These are phyloP conservation scores for Plasmodium vivax DNA, from an alignment of 169 alveolate species.

Conservation along the genomic window DNA sequence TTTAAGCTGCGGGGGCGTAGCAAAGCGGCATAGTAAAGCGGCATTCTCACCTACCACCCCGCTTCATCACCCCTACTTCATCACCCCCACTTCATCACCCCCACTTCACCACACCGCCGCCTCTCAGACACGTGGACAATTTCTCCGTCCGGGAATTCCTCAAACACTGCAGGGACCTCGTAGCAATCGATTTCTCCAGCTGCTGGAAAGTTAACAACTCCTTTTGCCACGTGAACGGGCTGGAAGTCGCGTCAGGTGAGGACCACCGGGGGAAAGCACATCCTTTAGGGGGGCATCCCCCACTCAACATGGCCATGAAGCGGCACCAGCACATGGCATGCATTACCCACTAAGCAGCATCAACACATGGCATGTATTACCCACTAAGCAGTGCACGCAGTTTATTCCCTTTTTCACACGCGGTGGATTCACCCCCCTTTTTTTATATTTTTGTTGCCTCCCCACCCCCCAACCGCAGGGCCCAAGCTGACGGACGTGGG, in stretches of 20 bases:
- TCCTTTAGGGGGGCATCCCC: neutral
- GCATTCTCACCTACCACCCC: neutral
- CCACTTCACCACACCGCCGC: neutral
- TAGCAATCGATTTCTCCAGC: slow-evolving; percentile 40
- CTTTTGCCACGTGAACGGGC: slow-evolving; percentile 42
- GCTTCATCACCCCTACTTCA: neutral
- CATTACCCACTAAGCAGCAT: neutral
- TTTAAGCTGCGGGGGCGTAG: neutral
- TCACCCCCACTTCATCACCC: neutral
- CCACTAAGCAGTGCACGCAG: neutral
- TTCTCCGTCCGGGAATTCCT: slow-evolving; percentile 52
- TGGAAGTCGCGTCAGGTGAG: slow-evolving; percentile 64
- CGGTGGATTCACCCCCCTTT: neutral
- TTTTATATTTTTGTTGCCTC: neutral
- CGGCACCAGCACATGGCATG: neutral
- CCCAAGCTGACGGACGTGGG: slow-evolving; percentile 42
- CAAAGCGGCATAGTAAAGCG: neutral
- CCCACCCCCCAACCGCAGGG: neutral
- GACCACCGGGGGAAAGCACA: neutral
- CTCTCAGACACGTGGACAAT: slow-evolving; percentile 57
- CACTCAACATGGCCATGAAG: neutral
- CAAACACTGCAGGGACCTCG: slow-evolving; percentile 33
- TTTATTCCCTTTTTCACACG: neutral
- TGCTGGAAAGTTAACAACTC: slow-evolving; percentile 70
- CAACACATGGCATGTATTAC: neutral